Evolutionary conservation across 768 basidiomycete genomes (phyloP), one percentile per base, ranked within the genome.

Genomic region (Hygrophorus pudorinus): DNA sequence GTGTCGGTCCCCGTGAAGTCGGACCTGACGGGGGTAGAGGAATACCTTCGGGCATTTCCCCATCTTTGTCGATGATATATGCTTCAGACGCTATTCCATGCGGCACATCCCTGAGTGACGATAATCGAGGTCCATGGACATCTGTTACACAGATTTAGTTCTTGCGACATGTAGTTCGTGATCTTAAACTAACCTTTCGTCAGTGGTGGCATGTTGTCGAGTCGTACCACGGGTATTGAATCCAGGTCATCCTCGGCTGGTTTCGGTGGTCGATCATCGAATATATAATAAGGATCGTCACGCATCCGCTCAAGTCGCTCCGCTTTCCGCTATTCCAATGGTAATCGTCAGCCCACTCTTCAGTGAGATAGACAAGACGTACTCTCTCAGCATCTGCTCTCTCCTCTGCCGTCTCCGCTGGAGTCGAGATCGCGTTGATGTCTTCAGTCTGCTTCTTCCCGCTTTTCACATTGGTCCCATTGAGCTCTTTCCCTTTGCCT

Each of bases 251-350:
- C 73, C 6, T 62, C 48, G 18, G 47, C 41, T 20, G 57, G 49
- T 44, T 61, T 66, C 50, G 68, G 56, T 1, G 75, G 66, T 43
- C 59, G 64, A 33, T 78, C 75, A 51, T 87, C 84, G 31, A 80
- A 70, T 50, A 96, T 80, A 61, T 96, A 93, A 64, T 91, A 96
- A 3, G 93, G 92, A 57, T 98, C 91, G 49, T 90, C 86, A 32
- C 77, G 76, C 50, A 81, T 68, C 47, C 81, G 77, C 40, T 82
- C 90, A 38, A 80, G 64, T 24, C 88, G 73, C 52, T 85, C 88
- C 20, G 76, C 80, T 52, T 79, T 81, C 36, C 77, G 72, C 91
- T 96, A 52, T 29, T n/a, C 41, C 14, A 41, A 46, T 27, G 18
- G 38, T 46, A 32, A 44, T 4, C 28, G 30, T 4, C 27, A 24